Conservation (phyloP, 2,329 filamentous ascomycete genomes). For the Fusarium chuoi region DNA sequence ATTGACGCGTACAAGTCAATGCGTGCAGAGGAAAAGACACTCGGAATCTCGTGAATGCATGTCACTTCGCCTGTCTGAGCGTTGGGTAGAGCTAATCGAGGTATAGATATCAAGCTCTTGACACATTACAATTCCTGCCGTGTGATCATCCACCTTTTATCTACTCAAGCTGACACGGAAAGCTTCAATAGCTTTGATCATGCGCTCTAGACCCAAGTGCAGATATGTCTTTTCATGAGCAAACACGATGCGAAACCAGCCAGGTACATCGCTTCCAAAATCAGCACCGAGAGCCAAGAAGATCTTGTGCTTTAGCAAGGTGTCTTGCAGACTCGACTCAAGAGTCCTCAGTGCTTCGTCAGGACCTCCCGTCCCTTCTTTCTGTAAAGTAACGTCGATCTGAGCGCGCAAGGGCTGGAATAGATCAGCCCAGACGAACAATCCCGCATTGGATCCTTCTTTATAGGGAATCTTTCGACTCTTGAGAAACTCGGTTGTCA, state of each 20-base stretch:
- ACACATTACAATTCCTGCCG: fast-evolving
- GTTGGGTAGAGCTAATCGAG: fast-evolving
- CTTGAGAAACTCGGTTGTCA: background rate
- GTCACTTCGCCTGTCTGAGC: fast-evolving
- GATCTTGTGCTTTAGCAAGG: background rate
- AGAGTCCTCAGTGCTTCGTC: background rate
- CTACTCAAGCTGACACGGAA: background rate
- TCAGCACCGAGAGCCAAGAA: background rate
- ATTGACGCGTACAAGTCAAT: conserved; percentile 2
- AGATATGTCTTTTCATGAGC: background rate
- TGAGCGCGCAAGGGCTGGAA: background rate
- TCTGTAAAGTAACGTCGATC: fast-evolving
- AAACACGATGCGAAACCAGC: background rate
- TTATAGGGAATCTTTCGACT: background rate
- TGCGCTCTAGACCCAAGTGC: background rate
- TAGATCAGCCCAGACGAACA: background rate
- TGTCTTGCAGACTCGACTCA: background rate
- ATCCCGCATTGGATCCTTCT: background rate
- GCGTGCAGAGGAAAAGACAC: background rate
- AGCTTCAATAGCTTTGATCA: background rate
- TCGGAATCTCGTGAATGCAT: fast-evolving
- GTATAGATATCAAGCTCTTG: background rate
- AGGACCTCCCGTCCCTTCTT: fast-evolving
- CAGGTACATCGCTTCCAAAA: background rate
- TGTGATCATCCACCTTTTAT: fast-evolving